phyloP scores from a whole-genome alignment of 768 basidiomycete genomes.

The Mycena albidolilacea region DNA sequence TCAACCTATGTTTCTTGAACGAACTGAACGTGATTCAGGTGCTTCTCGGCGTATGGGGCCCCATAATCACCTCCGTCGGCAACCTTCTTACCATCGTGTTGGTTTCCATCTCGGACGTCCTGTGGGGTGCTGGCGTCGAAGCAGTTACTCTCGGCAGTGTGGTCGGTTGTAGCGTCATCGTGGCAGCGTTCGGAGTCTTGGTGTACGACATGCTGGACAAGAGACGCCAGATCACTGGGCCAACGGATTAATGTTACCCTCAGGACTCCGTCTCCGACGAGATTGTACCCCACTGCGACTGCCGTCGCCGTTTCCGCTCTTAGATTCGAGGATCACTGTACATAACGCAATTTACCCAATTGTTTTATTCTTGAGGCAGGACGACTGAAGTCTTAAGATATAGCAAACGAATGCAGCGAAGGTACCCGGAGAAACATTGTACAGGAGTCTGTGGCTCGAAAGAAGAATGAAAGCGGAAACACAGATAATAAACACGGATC shows the following conservation, averaged over 20 bases:
- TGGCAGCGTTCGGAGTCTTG: slow-evolving; percentile 86
- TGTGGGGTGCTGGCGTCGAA: slow-evolving; percentile 76
- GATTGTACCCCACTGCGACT: too few species aligned
- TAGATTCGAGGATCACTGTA: too few species aligned
- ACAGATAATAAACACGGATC: slow-evolving; percentile 35
- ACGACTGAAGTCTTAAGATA: not conserved
- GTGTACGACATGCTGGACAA: slow-evolving; percentile 76
- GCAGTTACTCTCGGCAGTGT: slow-evolving; percentile 81
- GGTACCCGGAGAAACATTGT: slow-evolving; percentile 37
- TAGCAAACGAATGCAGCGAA: slow-evolving; percentile 40
- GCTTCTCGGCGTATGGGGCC: slow-evolving; percentile 89
- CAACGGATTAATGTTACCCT: not conserved
- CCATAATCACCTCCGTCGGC: slow-evolving; percentile 89
- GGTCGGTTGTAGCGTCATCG: slow-evolving; percentile 83
- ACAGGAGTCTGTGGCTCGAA: slow-evolving; percentile 38
- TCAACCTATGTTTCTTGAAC: slow-evolving; percentile 24
- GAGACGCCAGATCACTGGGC: slow-evolving; percentile 27
- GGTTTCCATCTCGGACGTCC: slow-evolving; percentile 83
- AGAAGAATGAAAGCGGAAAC: slow-evolving; percentile 10
- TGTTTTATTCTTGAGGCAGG: not conserved
- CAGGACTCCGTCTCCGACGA: too few species aligned
- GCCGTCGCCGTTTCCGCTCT: too few species aligned
- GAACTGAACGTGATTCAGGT: slow-evolving; percentile 59
- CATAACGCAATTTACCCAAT: too few species aligned
- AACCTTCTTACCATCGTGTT: slow-evolving; percentile 96